Evolutionary conservation across 2,329 filamentous ascomycete species (phyloP), one percentile per base, ranked within the genome.

Genomic region (Sporothrix schenckii): DNA sequence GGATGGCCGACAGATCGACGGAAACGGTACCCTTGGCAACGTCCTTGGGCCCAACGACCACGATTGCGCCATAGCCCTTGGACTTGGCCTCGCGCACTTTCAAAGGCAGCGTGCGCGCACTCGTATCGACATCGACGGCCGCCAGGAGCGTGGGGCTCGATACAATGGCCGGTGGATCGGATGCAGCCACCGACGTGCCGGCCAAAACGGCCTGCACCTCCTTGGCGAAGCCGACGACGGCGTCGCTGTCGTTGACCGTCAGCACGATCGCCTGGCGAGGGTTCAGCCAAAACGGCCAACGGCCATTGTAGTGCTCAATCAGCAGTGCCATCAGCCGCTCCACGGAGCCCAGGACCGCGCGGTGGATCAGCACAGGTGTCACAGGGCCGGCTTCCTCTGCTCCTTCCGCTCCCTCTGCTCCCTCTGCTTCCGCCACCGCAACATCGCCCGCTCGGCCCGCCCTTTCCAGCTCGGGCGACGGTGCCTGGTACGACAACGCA

Each of bases 261-360:
- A 95, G 80, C 70, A 97, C 86, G 60, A 91, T 87, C 54, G 88
- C 89, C 77, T 95, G 93, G 6, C 89, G 87, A 0, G 93, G 93
- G 69, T 91, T 94, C 11, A 97, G 83, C 93, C 93, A 97, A 78
- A 97, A 94, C 3, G 93, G 93, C 88, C 92, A 96, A 71, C 85
- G 86, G 19, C 92, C 92, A 70, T 90, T 85, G 75, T 94, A 92
- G 74, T 92, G 90, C 79, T 97, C 93, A 69, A 95, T 94, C 53
- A 97, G 80, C 16, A 97, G 83, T 3, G 93, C 93, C 85, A 97
- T 90, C 72, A 97, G 88, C 60, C 93, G 87, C 80, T 97, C 93
- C 5, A 96, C 86, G 0, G 92, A 95, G 19, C 93, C 93, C 67
- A 96, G 85, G 49, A 97, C 91, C 16, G 93, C 93, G 66, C 93